Evolutionary conservation across 495 filamentous ascomycete species (phyloP), one percentile per base, ranked within the genome.

Genomic region (Penicillium verhagenii): DNA sequence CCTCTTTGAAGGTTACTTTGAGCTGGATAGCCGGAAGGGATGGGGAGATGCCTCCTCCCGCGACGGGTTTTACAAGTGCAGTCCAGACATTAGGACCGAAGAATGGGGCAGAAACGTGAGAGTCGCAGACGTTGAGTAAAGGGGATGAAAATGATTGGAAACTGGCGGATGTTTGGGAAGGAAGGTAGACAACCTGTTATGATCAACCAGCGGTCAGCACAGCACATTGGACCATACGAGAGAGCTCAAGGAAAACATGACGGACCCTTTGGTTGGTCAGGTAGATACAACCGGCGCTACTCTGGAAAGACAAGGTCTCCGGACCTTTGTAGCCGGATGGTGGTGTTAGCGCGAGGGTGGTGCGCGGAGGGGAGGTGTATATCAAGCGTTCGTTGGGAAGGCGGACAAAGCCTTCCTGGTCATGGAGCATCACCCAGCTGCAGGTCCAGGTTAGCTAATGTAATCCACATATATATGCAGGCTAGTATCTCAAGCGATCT

Each of bases 81-180:
- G 82, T 82, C 94, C 94, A 98, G 60, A 86, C 86, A 73, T 97
- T 97, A 9, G 95, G 88, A n/a, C 94, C 94, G 64, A 97, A 95
- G 74, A 92, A 96, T 2, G 95, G 92, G 2, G 93, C 89, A 6
- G 87, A 83, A 50, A 97, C 90, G 64, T 91, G 90, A n/a, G 86
- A 87, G 70, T 98, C 93, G 71, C 85, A 83, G 38, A 96, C 79
- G 61, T 89, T 88, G 46, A 93, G 80, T 50, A 97, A 85, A 19
- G 94, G 94, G 0, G 86, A 82, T 21, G 91, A 90, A 73, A 98
- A 96, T 49, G 92, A 96, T 62, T 90, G 86, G 61, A 97, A 81
- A 24, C 81, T 74, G 8, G 83, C 72, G 11, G 84, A 88, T 25
- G 80, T 78, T 23, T 81, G 79, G 38, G 84, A 74, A 11, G 94